phyloP scores from a whole-genome alignment of 1,139 yeast genomes.

The Geotrichum candidum region DNA sequence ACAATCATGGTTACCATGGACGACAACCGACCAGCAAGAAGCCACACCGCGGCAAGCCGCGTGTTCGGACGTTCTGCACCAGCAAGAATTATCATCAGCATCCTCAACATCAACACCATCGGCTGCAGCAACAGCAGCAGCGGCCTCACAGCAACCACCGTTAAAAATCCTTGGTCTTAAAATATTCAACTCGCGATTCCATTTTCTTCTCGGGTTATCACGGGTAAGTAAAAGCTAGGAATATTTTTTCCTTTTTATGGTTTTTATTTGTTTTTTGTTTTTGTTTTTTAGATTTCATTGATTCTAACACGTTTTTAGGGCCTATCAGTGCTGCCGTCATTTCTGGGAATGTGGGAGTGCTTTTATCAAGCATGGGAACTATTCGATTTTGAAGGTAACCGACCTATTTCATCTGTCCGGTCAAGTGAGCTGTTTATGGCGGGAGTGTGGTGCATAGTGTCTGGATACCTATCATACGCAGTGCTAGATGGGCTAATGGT shows the following conservation, averaged over 20 bases:
- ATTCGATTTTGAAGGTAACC: conserved; percentile 20
- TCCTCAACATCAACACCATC: conserved; percentile 11
- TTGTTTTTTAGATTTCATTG: not conserved
- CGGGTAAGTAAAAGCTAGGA: conserved; percentile 22
- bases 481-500: conserved; percentile 87
- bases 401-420: conserved; percentile 32
- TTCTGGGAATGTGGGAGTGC: conserved; percentile 50
- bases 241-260: not conserved
- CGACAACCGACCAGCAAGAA: not conserved
- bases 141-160: conserved; percentile 21
- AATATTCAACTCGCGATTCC: conserved; percentile 69
- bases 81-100: conserved; percentile 15
- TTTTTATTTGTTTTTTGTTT: not conserved
- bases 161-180: conserved; percentile 58
- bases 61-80: conserved; percentile 18
- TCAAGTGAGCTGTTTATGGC: conserved; percentile 39
- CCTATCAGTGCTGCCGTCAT: conserved; percentile 59
- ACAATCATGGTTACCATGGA: conserved; percentile 9
- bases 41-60: conserved; percentile 6
- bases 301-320: conserved; percentile 40
- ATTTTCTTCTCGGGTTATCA: conserved; percentile 48
- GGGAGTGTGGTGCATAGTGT: conserved; percentile 55
- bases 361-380: conserved; percentile 44
- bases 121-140: conserved; percentile 20
- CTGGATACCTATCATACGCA: conserved; percentile 76